Evolutionary conservation across 2,329 filamentous ascomycete species (phyloP).

Genomic region (Uncinocarpus reesii): DNA sequence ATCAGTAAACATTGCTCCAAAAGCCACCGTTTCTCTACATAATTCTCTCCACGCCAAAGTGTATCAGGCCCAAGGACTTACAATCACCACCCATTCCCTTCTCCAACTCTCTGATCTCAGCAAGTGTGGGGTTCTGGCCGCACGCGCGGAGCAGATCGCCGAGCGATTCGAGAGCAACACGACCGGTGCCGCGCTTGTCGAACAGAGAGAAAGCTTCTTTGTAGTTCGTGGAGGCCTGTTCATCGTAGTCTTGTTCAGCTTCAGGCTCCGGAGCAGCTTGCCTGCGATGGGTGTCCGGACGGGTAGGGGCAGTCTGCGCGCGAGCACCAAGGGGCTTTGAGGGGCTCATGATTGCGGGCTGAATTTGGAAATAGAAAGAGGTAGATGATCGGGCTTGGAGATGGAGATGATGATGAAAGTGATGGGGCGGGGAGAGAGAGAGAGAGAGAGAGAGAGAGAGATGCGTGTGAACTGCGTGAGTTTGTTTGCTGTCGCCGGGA

Average conservation of each 20-base stretch:
- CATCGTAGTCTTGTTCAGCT: slow-evolving; percentile 5
- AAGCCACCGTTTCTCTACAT: neutral
- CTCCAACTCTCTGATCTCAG: slow-evolving; percentile 87
- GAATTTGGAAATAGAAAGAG: neutral
- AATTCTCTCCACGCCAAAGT: neutral
- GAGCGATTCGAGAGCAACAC: slow-evolving; percentile 73
- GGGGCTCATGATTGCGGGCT: slow-evolving; percentile 5
- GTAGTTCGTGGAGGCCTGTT: slow-evolving; percentile 83
- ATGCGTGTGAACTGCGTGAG: neutral
- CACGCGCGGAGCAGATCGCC: slow-evolving; percentile 93
- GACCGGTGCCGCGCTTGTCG: slow-evolving; percentile 96
- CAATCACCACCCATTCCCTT: slow-evolving; percentile 82
- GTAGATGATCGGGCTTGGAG: neutral
- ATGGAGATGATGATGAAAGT: neutral
- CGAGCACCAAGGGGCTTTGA: neutral
- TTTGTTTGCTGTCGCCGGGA: slow-evolving; percentile 1
- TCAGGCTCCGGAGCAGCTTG: neutral
- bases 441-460: slow-evolving; percentile 1
- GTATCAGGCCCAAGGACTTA: slow-evolving; percentile 45
- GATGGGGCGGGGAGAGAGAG: neutral
- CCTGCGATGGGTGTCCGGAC: neutral
- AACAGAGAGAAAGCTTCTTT: slow-evolving; percentile 99
- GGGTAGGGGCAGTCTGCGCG: neutral
- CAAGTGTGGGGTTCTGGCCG: slow-evolving; percentile 91
- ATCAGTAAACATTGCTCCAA: slow-evolving; percentile 8